Conservation (phyloP, 202 grass and related monocot genomes). For the Bolboschoenoplectus hybrid region DNA sequence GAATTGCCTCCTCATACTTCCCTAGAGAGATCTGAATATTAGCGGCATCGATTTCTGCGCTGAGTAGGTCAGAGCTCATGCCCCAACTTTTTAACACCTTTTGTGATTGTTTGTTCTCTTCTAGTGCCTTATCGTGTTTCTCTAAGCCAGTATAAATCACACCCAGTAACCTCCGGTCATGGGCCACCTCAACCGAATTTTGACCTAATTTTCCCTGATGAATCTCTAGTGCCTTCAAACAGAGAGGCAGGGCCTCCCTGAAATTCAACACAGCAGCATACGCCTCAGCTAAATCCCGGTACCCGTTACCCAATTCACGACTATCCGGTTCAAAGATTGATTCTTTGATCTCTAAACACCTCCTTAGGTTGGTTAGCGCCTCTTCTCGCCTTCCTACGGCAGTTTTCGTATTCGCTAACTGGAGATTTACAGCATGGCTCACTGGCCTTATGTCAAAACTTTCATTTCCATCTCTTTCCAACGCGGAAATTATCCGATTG, state of each 20-base stretch:
- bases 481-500: constrained; percentile 57
- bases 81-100: constrained; percentile 90
- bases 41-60: constrained; percentile 70
- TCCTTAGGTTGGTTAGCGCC: constrained; percentile 70
- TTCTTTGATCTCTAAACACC: constrained; percentile 75
- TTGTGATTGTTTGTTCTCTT: constrained; percentile 77
- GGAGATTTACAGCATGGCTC: constrained; percentile 70
- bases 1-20: constrained; percentile 70
- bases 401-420: constrained; percentile 82
- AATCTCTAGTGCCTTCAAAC: constrained; percentile 74
- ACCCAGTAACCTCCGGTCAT: constrained; percentile 71
- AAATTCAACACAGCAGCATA: constrained; percentile 80
- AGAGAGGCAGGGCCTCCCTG: constrained; percentile 76
- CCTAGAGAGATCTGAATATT: constrained; percentile 89
- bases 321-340: constrained; percentile 70
- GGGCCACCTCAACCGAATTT: constrained; percentile 86
- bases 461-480: constrained; percentile 36
- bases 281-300: constrained; percentile 75
- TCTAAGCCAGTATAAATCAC: constrained; percentile 93
- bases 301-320: constrained; percentile 65
- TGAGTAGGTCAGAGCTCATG: constrained; percentile 52
- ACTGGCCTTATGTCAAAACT: constrained; percentile 77
- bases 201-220: constrained; percentile 63
- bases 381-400: constrained; percentile 88
- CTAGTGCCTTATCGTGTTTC: constrained; percentile 71